A percentile compares a stretch with the other conserved stretches of the same genome.
Conservation (phyloP, 2,329 filamentous ascomycete genomes). For the Botryosphaeria agaves region DNA sequence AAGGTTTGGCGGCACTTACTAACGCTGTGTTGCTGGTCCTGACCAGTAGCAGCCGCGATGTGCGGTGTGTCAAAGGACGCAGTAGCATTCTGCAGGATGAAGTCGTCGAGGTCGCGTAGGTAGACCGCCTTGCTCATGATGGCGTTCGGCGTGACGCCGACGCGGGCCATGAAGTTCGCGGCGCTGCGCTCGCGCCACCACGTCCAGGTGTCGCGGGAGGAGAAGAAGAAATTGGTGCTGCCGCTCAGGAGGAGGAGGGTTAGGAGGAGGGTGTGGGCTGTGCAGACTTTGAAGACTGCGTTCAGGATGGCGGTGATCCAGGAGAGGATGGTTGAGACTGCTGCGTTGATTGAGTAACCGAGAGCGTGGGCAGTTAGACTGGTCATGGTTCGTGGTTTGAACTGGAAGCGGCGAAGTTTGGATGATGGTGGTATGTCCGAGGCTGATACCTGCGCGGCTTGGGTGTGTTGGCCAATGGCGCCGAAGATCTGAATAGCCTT, state of each 20-base stretch:
- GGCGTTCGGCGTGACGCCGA: conserved; percentile 64
- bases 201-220: conserved; percentile 51
- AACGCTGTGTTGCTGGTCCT: not conserved
- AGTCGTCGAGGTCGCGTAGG: conserved; percentile 60
- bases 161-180: conserved; percentile 58
- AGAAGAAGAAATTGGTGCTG: conserved; percentile 56
- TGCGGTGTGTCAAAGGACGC: conserved; percentile 2
- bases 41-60: too few species aligned
- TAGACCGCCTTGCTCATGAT: conserved; percentile 80
- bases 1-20: not conserved
- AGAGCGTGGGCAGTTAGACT: conserved; percentile 8
- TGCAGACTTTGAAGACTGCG: conserved; percentile 49
- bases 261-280: conserved; percentile 60
- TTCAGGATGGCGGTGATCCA: conserved; percentile 51
- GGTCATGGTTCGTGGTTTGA: conserved; percentile 6
- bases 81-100: conserved; percentile 15
- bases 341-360: conserved; percentile 34
- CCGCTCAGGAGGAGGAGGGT: conserved; percentile 49
- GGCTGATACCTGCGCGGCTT: conserved; percentile 30
- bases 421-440: conserved; percentile 4
- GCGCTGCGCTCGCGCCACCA: conserved; percentile 83
- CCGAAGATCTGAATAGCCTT: conserved; percentile 68
- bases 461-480: conserved; percentile 50
- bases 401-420: conserved; percentile 1
- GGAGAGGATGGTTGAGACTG: conserved; percentile 17